Percentiles rank a stretch among this genome's conserved stretches.
phyloP scores from a whole-genome alignment of 768 basidiomycete genomes.

The Ephemerocybe angulata region DNA sequence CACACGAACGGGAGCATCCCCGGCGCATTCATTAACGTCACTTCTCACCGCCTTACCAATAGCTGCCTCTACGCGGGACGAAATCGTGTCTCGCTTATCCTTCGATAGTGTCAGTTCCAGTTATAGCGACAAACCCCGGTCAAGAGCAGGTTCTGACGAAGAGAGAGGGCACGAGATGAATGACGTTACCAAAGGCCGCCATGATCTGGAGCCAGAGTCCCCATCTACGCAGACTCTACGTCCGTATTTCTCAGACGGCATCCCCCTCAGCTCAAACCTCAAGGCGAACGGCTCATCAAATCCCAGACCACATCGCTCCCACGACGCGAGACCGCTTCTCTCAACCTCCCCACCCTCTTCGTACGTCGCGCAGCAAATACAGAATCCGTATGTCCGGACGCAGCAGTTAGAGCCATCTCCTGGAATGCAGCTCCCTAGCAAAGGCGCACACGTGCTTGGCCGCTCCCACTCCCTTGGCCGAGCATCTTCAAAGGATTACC shows the following conservation, averaged over 20 bases:
- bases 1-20: slow-evolving; percentile 28
- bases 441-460: neutral
- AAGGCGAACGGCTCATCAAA: slow-evolving; percentile 11
- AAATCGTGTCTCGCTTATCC: slow-evolving; percentile 51
- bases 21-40: slow-evolving; percentile 37
- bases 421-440: slow-evolving; percentile 44
- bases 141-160: slow-evolving; percentile 28
- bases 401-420: slow-evolving; percentile 54
- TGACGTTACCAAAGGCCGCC: slow-evolving; percentile 28
- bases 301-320: slow-evolving; percentile 16
- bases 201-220: neutral
- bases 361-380: slow-evolving; percentile 31
- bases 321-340: slow-evolving; percentile 19
- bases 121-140: slow-evolving; percentile 32
- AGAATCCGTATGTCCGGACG: slow-evolving; percentile 40
- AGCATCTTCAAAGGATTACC: neutral
- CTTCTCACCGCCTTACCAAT: slow-evolving; percentile 48
- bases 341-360: slow-evolving; percentile 32
- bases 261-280: neutral
- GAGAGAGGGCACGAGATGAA: slow-evolving; percentile 43
- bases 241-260: slow-evolving; percentile 3
- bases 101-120: slow-evolving; percentile 49
- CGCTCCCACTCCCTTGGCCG: neutral
- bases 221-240: slow-evolving; percentile 14
- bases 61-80: slow-evolving; percentile 50